These are phyloP conservation scores for Phialophora chinensis DNA, from an alignment of 2,329 filamentous ascomycete species.

Conservation along the genomic window DNA sequence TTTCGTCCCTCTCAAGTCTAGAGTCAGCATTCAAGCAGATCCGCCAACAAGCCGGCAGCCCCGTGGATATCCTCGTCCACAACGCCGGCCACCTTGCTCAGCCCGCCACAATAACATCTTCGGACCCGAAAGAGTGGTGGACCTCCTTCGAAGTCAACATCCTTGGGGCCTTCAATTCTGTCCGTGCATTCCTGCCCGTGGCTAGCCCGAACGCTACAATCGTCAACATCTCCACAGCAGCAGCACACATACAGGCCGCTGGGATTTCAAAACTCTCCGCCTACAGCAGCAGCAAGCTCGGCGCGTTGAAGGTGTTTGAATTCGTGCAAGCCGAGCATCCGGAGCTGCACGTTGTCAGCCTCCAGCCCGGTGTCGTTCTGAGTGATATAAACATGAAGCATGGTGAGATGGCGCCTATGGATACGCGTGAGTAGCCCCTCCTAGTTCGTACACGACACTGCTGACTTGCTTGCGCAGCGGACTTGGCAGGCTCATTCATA, in stretches of 20 bases:
- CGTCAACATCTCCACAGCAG: conserved; percentile 22
- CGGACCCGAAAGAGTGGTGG: conserved; percentile 20
- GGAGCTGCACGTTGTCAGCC: conserved; percentile 47
- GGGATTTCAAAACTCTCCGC: conserved; percentile 17
- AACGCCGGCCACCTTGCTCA: conserved; percentile 23
- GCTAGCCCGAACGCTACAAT: conserved; percentile 14
- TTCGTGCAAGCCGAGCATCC: conserved; percentile 50
- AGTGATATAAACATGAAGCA: conserved; percentile 27
- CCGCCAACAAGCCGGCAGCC: conserved; percentile 6
- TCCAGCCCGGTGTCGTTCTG: conserved; percentile 50
- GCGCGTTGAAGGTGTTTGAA: conserved; percentile 51
- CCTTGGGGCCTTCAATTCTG: conserved; percentile 20
- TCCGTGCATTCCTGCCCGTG: conserved; percentile 26
- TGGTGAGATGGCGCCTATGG: conserved; percentile 11
- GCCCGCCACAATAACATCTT: conserved; percentile 7
- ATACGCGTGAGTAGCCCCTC: neutral
- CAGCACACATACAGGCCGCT: conserved; percentile 13
- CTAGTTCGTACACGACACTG: neutral
- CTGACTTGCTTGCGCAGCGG: neutral
- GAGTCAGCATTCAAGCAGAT: conserved; percentile 13
- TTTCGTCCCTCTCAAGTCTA: conserved; percentile 8
- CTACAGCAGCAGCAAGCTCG: conserved; percentile 53
- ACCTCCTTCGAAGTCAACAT: conserved; percentile 28
- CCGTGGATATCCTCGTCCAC: conserved; percentile 25
- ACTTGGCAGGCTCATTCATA: conserved; percentile 48